Conservation (phyloP, 441 rosid species). For the Corymbia citriodora region DNA sequence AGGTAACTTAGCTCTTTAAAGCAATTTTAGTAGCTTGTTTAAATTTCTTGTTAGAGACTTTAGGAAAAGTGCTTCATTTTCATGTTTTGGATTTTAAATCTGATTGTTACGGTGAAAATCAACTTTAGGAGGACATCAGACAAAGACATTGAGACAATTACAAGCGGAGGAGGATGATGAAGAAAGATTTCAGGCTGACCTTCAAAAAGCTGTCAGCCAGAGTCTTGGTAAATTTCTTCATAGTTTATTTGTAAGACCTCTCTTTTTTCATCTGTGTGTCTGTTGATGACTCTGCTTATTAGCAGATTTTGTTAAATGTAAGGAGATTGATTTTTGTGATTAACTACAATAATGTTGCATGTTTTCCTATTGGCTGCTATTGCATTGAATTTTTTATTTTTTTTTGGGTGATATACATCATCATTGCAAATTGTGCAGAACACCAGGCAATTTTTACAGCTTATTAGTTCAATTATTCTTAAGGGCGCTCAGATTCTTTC, state of each 20-base stretch:
- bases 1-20: background rate
- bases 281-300: background rate
- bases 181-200: conserved; percentile 95
- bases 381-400: background rate
- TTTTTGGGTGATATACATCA: background rate
- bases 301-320: background rate
- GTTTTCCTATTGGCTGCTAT: background rate
- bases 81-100: background rate
- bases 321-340: background rate
- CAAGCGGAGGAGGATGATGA: conserved; percentile 88
- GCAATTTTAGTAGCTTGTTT: background rate
- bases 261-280: background rate
- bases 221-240: conserved; percentile 67
- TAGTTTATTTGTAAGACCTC: background rate
- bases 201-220: conserved; percentile 74
- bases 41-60: background rate
- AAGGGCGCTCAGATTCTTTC: background rate
- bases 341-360: background rate
- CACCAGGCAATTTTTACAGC: background rate
- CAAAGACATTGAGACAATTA: conserved; percentile 70
- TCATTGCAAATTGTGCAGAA: background rate
- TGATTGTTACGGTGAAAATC: background rate
- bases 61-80: background rate
- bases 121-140: conserved; percentile 34
- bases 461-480: background rate